phyloP scores from a whole-genome alignment of 306 rosid genomes.

The Heteromeles arbutifolia region DNA sequence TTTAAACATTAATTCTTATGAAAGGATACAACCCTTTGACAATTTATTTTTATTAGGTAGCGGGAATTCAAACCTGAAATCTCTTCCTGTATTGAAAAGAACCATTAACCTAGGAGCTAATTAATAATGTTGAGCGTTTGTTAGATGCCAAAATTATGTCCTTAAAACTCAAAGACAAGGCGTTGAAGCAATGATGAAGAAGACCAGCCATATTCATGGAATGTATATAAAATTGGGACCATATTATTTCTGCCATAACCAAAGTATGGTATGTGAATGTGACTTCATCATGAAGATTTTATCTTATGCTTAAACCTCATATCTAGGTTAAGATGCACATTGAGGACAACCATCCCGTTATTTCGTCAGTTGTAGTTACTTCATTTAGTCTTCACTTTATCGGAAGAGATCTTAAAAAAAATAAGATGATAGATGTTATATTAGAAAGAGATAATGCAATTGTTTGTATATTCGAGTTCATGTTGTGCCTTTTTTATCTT shows the following conservation, averaged over 20 bases:
- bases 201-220: constrained; percentile 1
- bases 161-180: not conserved
- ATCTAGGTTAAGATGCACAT: not conserved
- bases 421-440: not conserved
- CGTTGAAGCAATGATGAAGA: not conserved
- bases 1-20: not conserved
- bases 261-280: not conserved
- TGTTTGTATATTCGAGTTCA: too few species aligned
- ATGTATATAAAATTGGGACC: not conserved
- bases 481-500: too few species aligned
- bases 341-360: not conserved
- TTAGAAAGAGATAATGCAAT: not conserved
- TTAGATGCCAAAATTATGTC: not conserved
- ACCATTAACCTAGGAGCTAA: not conserved
- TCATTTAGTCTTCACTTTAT: not conserved
- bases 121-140: not conserved
- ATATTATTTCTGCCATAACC: not conserved
- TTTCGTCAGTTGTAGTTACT: not conserved
- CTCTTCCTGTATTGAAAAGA: too few species aligned
- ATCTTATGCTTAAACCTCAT: not conserved
- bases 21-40: not conserved
- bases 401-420: not conserved
- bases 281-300: not conserved
- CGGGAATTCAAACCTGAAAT: not conserved
- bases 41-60: too few species aligned